Evolutionary conservation across 495 filamentous ascomycete genomes (phyloP).

Genomic region (Aspergillus affinis): DNA sequence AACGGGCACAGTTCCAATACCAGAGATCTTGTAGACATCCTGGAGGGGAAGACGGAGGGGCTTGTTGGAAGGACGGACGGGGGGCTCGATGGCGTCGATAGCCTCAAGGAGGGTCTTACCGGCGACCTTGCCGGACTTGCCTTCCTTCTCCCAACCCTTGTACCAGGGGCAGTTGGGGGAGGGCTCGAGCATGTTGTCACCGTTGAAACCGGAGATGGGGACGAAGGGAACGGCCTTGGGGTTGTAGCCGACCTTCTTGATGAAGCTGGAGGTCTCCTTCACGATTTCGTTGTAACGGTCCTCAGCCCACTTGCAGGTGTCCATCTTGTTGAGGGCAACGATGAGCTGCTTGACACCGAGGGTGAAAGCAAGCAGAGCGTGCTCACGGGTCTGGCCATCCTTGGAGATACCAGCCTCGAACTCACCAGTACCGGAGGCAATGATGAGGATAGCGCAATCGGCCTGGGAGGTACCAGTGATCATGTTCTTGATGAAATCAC

Average conservation of each 20-base stretch:
- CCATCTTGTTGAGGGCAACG: constrained; percentile 99
- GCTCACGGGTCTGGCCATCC: constrained; percentile 99
- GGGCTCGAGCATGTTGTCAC: constrained; percentile 97
- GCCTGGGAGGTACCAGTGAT: constrained; percentile 99
- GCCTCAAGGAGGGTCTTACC: constrained; percentile 99
- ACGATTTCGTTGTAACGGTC: constrained; percentile 97
- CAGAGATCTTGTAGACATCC: constrained; percentile 99
- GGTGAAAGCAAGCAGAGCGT: constrained; percentile 99
- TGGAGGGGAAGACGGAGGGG: constrained; percentile 99
- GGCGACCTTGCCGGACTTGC: constrained; percentile 81
- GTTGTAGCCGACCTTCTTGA: constrained; percentile 99
- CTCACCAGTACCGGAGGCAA: constrained; percentile 99
- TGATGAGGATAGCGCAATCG: constrained; percentile 99
- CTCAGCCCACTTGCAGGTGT: constrained; percentile 98
- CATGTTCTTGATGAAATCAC: constrained; percentile 99
- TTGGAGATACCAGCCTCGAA: constrained; percentile 99
- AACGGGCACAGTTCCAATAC: constrained; percentile 99
- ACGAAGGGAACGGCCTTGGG: constrained; percentile 98
- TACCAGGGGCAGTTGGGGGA: constrained; percentile 99
- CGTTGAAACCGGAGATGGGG: constrained; percentile 99
- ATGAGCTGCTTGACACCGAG: constrained; percentile 99
- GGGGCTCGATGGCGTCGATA: constrained; percentile 94
- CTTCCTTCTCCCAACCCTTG: constrained; percentile 99
- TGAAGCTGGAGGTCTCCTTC: constrained; percentile 99
- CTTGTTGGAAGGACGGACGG: constrained; percentile 80